phyloP scores from a whole-genome alignment of 2,329 filamentous ascomycete genomes.

The Epichloe uncinata region DNA sequence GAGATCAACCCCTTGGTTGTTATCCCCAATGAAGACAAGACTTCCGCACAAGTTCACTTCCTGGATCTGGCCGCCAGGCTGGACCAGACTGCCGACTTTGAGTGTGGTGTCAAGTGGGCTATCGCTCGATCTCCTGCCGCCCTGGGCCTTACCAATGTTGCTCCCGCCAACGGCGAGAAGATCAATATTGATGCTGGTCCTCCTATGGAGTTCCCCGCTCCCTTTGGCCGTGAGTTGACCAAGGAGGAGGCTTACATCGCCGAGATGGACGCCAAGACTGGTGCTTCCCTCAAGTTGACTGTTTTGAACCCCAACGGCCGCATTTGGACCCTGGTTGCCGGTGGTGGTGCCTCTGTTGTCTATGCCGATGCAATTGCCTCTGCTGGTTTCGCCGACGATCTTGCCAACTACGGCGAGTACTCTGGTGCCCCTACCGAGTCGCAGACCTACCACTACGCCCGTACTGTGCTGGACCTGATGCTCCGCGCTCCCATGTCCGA shows the following conservation, averaged over 20 bases:
- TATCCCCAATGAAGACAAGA: constrained; percentile 84
- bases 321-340: constrained; percentile 95
- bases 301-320: constrained; percentile 85
- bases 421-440: constrained; percentile 97
- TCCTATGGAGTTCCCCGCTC: constrained; percentile 97
- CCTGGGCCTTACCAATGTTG: constrained; percentile 63
- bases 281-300: constrained; percentile 95
- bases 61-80: constrained; percentile 97
- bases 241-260: constrained; percentile 99
- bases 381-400: constrained; percentile 84
- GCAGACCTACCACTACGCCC: constrained; percentile 98
- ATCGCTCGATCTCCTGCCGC: constrained; percentile 83
- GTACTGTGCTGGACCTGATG: constrained; percentile 94
- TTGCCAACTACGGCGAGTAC: constrained; percentile 99
- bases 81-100: constrained; percentile 97
- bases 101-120: constrained; percentile 98
- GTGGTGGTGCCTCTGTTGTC: constrained; percentile 98
- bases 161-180: constrained; percentile 52
- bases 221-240: constrained; percentile 94
- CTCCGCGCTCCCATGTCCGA: constrained; percentile 73
- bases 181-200: constrained; percentile 92
- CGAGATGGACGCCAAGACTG: constrained; percentile 97
- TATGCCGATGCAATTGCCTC: constrained; percentile 98
- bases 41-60: constrained; percentile 93
- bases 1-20: constrained; percentile 99